phyloP scores from a whole-genome alignment of 495 filamentous ascomycete species.

The Daldinia loculata region DNA sequence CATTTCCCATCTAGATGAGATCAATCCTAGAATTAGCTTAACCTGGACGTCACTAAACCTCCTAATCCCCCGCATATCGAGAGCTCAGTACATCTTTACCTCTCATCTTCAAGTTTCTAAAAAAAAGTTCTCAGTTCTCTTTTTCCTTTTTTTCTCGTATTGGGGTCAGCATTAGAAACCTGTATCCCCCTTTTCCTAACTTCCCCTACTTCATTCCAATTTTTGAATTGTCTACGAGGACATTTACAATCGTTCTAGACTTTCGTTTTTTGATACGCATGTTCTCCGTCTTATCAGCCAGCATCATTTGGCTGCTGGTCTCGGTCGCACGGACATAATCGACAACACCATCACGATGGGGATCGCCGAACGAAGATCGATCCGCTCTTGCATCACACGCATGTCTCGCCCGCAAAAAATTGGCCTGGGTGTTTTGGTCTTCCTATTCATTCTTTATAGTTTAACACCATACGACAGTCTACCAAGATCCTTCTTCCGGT shows the following conservation, averaged over 20 bases:
- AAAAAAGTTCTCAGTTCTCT: conserved; percentile 28
- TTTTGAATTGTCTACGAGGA: background rate
- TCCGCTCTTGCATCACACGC: conserved; percentile 42
- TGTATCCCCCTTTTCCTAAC: conserved; percentile 2
- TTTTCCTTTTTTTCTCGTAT: conserved; percentile 25
- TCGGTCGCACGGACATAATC: conserved; percentile 16
- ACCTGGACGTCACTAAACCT: conserved; percentile 24
- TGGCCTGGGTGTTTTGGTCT: conserved; percentile 24
- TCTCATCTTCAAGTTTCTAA: conserved; percentile 8
- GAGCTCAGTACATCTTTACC: conserved; percentile 22
- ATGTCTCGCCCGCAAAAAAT: conserved; percentile 45
- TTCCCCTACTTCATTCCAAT: background rate
- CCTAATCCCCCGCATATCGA: conserved; percentile 30
- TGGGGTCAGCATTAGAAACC: background rate
- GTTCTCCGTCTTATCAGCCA: conserved; percentile 11
- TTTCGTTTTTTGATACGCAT: conserved; percentile 27
- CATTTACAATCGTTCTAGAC: conserved; percentile 13
- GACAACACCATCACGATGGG: conserved; percentile 36
- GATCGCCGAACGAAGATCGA: conserved; percentile 39
- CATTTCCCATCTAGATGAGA: conserved; percentile 23
- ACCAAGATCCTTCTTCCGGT: conserved; percentile 42
- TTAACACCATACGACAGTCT: conserved; percentile 40
- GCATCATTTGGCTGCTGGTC: conserved; percentile 12
- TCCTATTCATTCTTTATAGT: conserved; percentile 41
- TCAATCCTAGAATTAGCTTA: conserved; percentile 32